Conservation (phyloP, 306 rosid genomes). For the Cicer cuneatum region DNA sequence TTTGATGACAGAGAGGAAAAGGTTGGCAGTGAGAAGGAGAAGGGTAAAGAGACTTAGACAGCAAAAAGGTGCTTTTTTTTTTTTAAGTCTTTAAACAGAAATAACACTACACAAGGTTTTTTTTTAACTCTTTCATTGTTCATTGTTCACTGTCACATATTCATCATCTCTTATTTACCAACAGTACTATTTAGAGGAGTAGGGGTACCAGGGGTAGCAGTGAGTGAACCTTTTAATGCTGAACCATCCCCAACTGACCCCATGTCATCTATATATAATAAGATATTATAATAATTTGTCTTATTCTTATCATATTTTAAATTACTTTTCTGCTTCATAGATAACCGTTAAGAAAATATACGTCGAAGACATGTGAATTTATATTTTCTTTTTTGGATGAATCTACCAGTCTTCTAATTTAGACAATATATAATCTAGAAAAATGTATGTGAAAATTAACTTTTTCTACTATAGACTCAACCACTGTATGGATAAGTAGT, state of each 20-base stretch:
- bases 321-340: too few relatives aligned
- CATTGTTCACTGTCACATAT: background rate
- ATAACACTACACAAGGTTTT: conserved; percentile 41
- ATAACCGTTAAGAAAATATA: too few relatives aligned
- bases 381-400: too few relatives aligned
- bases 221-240: conserved; percentile 43
- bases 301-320: background rate
- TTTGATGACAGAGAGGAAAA: conserved; percentile 44
- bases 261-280: background rate
- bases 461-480: too few relatives aligned
- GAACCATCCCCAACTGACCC: conserved; percentile 51
- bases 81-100: conserved; percentile 28
- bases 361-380: too few relatives aligned
- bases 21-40: conserved; percentile 25
- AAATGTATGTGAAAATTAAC: too few relatives aligned
- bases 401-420: too few relatives aligned
- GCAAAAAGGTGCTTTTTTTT: conserved; percentile 26
- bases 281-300: background rate
- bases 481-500: too few relatives aligned
- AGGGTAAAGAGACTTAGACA: conserved; percentile 38
- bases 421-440: too few relatives aligned
- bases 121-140: conserved; percentile 15
- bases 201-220: conserved; percentile 8
- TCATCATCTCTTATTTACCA: conserved; percentile 9
- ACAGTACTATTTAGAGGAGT: conserved; percentile 35